Base-by-base conservation (phyloP, 805 yeast species). In the Spathaspora passalidarum region DNA sequence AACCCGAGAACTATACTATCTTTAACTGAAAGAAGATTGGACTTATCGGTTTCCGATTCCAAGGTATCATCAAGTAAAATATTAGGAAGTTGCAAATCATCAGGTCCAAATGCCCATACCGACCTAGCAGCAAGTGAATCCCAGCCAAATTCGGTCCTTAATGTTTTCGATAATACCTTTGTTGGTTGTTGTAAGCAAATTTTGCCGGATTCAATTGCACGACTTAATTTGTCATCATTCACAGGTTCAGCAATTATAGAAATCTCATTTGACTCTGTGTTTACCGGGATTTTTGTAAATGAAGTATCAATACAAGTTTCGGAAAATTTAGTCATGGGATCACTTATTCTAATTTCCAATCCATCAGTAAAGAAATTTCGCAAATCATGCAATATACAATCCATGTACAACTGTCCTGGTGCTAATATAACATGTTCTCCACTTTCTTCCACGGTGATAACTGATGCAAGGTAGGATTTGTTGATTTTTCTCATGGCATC, bases 341-440 rank as follows among this genome's bases (percentile, higher is more conserved):
- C 94, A 40, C 97, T 86, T 2, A 89, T 85, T 58, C 84, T 86
- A 45, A 94, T 79, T 43, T 84, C 86, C 34, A 90, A 73, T 18
- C 78, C 79, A 37, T 67, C 61, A 0, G 85, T 76, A 55, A 80
- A 86, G 25, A 79, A 68, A 21, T 69, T 61, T 51, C 97, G 70
- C 38, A 94, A 64, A 57, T 89, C 97, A 60, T 84, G 86, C 34
- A 94, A 63, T 19, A 86, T 67, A 54, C 94, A 87, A 62, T 94
- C 98, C 64, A 94, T 61, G 57, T 88, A 88, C 14, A 92, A 56
- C 58, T 94, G 98, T 5, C 99, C 99, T 8, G 88, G 79, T 0
- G 94, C 97, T 21, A 82, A 57, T 0, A 94, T 61, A 1, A 82
- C 81, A 59, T 86, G 88, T 55, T 90, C 97, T 2, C 97, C 97